Conservation (phyloP, 1,284 basidiomycete genomes). For the Cutaneotrichosporon daszewskae region DNA sequence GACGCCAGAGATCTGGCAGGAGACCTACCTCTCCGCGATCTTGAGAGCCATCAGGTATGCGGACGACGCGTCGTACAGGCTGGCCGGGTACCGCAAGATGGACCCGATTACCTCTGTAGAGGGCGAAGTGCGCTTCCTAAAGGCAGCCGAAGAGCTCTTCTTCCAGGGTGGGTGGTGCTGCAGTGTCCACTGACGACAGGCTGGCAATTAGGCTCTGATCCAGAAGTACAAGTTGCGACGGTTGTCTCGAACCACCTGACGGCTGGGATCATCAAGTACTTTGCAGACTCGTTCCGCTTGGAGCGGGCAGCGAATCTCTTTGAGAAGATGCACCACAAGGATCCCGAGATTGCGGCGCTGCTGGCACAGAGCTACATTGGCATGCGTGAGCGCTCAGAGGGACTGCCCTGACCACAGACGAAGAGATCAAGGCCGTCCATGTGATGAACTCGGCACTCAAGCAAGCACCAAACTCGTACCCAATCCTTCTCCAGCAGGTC, state of each 20-base stretch:
- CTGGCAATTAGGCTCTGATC: slow-evolving; percentile 97
- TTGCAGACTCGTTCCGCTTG: slow-evolving; percentile 82
- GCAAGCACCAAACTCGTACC: slow-evolving; percentile 84
- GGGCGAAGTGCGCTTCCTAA: slow-evolving; percentile 81
- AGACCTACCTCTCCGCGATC: slow-evolving; percentile 90
- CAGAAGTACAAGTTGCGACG: slow-evolving; percentile 96
- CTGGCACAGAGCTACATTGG: slow-evolving; percentile 88
- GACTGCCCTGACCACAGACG: slow-evolving; percentile 56
- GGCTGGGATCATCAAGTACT: slow-evolving; percentile 92
- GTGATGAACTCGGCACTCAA: slow-evolving; percentile 82
- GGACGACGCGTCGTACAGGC: slow-evolving; percentile 83
- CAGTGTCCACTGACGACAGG: slow-evolving; percentile 52
- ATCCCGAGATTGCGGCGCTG: slow-evolving; percentile 84
- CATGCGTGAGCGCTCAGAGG: slow-evolving; percentile 70
- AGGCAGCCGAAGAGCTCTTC: slow-evolving; percentile 86
- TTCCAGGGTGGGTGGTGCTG: slow-evolving; percentile 62
- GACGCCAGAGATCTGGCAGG: slow-evolving; percentile 89
- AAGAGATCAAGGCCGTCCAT: slow-evolving; percentile 96
- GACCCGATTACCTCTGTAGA: slow-evolving; percentile 90
- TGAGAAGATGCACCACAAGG: slow-evolving; percentile 76
- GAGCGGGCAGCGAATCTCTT: slow-evolving; percentile 91
- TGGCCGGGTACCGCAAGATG: slow-evolving; percentile 91
- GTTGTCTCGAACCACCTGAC: slow-evolving; percentile 96
- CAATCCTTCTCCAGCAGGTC: slow-evolving; percentile 86
- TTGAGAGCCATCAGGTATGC: slow-evolving; percentile 89